Evolutionary conservation across 257 asterid species (phyloP).

Genomic region (Leonotis leonurus): DNA sequence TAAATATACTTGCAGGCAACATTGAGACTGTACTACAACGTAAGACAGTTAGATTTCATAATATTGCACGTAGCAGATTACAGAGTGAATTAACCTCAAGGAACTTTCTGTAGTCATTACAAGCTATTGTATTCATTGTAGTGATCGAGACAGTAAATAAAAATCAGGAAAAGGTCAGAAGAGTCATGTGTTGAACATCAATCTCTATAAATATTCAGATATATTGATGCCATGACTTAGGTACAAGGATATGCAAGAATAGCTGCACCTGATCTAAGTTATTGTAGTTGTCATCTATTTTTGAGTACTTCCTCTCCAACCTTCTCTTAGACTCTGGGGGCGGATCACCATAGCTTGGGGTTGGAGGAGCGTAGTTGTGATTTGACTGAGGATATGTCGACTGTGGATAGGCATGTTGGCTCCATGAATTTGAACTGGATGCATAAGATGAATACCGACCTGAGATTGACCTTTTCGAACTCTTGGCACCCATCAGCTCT

Average conservation of each 20-base stretch:
- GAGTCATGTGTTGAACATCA: background rate
- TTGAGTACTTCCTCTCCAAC: constrained; percentile 73
- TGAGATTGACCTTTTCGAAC: constrained; percentile 51
- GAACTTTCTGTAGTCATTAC: background rate
- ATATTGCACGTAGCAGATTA: no score
- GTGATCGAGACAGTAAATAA: background rate
- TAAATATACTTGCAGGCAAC: no score
- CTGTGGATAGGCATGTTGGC: constrained; percentile 39
- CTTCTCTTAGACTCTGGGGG: constrained; percentile 48
- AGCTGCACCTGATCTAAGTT: constrained; percentile 63
- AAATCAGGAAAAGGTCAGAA: background rate
- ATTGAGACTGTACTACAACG: no score
- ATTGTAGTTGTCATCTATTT: constrained; percentile 72
- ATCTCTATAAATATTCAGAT: background rate
- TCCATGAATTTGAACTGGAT: constrained; percentile 52
- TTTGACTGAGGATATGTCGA: constrained; percentile 50
- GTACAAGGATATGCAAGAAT: background rate
- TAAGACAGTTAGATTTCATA: no score
- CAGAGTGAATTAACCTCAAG: background rate
- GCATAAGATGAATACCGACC: constrained; percentile 72
- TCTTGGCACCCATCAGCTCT: constrained; percentile 73
- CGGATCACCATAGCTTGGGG: constrained; percentile 42
- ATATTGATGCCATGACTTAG: background rate
- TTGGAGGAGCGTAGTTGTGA: constrained; percentile 42
- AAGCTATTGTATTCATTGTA: background rate